Conservation (phyloP, 345 rosid species). For the Kandelia obovata region DNA sequence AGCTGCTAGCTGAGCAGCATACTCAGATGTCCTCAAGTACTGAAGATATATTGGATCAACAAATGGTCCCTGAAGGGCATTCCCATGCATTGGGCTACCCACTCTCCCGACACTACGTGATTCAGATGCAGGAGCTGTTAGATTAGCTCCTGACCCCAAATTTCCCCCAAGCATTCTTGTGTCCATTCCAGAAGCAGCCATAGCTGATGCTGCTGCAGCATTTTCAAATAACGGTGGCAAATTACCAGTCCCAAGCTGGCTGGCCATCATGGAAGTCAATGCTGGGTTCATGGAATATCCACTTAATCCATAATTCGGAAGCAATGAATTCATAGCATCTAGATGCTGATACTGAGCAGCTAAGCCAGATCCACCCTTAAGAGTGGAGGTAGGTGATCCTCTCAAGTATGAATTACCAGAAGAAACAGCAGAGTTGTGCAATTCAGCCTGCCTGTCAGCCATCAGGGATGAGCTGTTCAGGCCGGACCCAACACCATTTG, state of each 20-base stretch:
- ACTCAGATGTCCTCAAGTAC: conserved; percentile 48
- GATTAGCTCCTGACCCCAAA: conserved; percentile 43
- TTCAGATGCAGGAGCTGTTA: conserved; percentile 41
- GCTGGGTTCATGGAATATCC: conserved; percentile 58
- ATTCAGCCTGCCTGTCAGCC: conserved; percentile 45
- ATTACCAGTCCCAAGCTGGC: conserved; percentile 58
- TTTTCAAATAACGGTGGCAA: conserved; percentile 65
- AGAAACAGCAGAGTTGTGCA: conserved; percentile 38
- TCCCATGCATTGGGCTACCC: conserved; percentile 38
- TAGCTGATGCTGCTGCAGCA: conserved; percentile 57
- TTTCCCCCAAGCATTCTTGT: conserved; percentile 62
- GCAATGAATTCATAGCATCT: conserved; percentile 45
- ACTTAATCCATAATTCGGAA: conserved; percentile 43
- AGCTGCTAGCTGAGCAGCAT: conserved; percentile 49
- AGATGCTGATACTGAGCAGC: conserved; percentile 51
- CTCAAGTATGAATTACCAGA: conserved; percentile 46
- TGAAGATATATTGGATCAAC: conserved; percentile 46
- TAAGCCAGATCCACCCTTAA: conserved; percentile 47
- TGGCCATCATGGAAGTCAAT: conserved; percentile 53
- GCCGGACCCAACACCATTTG: conserved; percentile 39
- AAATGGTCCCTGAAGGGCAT: conserved; percentile 40
- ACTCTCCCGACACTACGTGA: conserved; percentile 36
- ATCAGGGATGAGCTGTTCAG: conserved; percentile 32
- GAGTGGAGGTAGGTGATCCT: conserved; percentile 59
- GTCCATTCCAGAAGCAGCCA: conserved; percentile 60